Conservation (phyloP, 1,284 basidiomycete species). For the Cystobasidium slooffiae region DNA sequence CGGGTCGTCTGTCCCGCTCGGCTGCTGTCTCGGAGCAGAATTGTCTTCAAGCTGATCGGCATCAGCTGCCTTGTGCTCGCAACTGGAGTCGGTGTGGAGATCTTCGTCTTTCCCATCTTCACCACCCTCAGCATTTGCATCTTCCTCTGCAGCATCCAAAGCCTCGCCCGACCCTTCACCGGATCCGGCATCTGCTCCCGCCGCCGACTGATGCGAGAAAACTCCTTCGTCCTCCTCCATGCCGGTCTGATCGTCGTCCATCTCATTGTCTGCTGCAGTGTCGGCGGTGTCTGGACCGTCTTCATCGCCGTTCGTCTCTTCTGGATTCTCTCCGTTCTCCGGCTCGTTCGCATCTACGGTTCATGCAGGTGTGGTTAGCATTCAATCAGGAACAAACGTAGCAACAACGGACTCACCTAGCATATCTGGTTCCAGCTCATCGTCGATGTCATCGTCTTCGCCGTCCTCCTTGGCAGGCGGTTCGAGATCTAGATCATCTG, state of each 20-base stretch:
- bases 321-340: constrained; percentile 55
- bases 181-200: not conserved
- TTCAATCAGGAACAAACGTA: constrained; percentile 18
- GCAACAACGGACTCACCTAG: not conserved
- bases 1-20: no score
- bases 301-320: constrained; percentile 50
- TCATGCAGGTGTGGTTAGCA: constrained; percentile 4
- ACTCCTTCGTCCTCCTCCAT: constrained; percentile 9
- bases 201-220: constrained; percentile 32
- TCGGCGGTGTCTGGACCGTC: constrained; percentile 50
- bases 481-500: constrained; percentile 76
- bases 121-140: not conserved
- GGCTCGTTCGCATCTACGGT: not conserved
- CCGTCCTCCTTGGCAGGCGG: constrained; percentile 16
- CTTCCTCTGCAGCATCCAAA: constrained; percentile 7
- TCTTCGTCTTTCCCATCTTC: no score
- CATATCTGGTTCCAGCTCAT: constrained; percentile 51
- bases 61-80: no score
- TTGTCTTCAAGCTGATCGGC: no score
- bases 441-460: constrained; percentile 61
- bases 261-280: constrained; percentile 8
- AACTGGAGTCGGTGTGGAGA: no score
- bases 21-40: no score
- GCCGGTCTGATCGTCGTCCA: constrained; percentile 50
- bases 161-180: constrained; percentile 3